Conservation (phyloP, 1,284 basidiomycete species). For the Afroboletus lepidellus region DNA sequence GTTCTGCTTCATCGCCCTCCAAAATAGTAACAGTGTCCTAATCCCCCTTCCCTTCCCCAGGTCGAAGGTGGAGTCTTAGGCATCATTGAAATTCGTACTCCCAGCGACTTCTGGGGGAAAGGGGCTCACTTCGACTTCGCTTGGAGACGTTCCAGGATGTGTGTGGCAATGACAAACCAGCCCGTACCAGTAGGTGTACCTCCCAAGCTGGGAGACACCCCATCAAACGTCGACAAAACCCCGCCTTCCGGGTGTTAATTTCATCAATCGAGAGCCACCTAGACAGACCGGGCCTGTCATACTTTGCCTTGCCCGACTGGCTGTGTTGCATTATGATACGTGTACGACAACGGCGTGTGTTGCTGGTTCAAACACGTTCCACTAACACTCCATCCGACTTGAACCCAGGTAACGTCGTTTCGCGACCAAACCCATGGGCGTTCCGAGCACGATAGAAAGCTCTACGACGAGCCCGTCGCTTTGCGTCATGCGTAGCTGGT, state of each 20-base stretch:
- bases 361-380: background rate
- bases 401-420: background rate
- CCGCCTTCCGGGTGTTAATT: constrained; percentile 12
- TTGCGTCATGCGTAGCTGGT: background rate
- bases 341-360: constrained; percentile 8
- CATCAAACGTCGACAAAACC: constrained; percentile 1
- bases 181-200: constrained; percentile 4
- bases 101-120: constrained; percentile 5
- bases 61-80: constrained; percentile 3
- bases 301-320: constrained; percentile 1
- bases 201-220: constrained; percentile 3
- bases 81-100: constrained; percentile 19
- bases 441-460: background rate
- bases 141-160: constrained; percentile 3
- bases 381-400: background rate
- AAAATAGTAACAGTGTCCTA: constrained; percentile 5
- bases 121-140: constrained; percentile 8
- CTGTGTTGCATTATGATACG: constrained; percentile 7
- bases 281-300: constrained; percentile 2
- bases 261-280: constrained; percentile 9
- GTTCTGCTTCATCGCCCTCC: constrained; percentile 12
- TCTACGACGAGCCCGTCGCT: background rate
- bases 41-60: constrained; percentile 5
- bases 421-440: background rate
- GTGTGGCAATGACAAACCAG: constrained; percentile 14